Conservation (phyloP, 345 rosid species). For the Trapa bicornis region DNA sequence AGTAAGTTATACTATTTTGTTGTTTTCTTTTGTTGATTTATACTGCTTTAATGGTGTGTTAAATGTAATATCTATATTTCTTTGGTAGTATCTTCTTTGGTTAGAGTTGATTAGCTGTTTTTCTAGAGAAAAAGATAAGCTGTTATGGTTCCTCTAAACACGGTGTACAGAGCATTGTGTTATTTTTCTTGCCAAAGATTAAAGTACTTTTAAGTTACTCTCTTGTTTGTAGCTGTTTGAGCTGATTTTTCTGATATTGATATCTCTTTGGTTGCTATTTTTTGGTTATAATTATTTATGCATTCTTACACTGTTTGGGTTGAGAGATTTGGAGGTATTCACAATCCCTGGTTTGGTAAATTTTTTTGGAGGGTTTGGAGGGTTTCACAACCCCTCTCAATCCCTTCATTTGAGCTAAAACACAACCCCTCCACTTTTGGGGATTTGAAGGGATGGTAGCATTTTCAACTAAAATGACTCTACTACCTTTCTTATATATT, state of each 20-base stretch:
- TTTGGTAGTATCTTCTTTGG: background rate
- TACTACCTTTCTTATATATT: too few species aligned
- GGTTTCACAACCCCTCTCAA: too few species aligned
- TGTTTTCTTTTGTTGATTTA: slow-evolving; percentile 5
- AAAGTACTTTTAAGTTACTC: background rate
- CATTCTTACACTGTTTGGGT: background rate
- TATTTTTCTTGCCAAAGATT: background rate
- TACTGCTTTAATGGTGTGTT: background rate
- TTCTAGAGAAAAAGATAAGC: background rate
- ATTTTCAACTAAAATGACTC: too few species aligned
- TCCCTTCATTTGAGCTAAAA: too few species aligned
- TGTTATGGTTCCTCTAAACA: background rate
- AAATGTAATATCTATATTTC: background rate
- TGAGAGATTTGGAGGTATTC: too few species aligned
- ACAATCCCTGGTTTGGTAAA: too few species aligned
- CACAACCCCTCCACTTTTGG: too few species aligned
- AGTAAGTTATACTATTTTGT: slow-evolving; percentile 22
- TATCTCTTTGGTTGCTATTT: background rate
- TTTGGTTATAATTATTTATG: background rate
- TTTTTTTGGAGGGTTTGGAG: too few species aligned
- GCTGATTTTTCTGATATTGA: background rate
- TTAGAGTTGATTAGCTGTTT: background rate
- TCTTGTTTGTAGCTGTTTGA: background rate
- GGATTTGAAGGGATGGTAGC: too few species aligned
- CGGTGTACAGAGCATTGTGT: background rate